Evolutionary conservation across 805 yeast genomes (phyloP).

Genomic region (Lachancea nothofagi): DNA sequence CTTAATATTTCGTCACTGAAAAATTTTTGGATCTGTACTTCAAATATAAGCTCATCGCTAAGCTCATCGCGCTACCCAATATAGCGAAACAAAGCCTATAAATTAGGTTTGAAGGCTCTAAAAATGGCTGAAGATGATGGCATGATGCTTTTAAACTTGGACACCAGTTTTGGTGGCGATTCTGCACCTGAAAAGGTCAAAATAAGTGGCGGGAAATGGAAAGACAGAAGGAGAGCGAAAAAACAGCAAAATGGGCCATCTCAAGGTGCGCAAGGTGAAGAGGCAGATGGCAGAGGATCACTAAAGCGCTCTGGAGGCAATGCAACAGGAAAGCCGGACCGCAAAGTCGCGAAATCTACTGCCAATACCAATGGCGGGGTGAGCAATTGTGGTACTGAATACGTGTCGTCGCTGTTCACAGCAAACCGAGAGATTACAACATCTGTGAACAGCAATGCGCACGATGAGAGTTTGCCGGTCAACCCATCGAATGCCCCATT

Average conservation of each 20-base stretch:
- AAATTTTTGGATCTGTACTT: conserved; percentile 13
- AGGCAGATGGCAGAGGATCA: background rate
- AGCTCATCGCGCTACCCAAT: conserved; percentile 1
- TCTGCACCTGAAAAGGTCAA: conserved; percentile 30
- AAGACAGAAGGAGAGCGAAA: conserved; percentile 64
- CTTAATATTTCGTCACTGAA: conserved; percentile 1
- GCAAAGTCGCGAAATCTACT: background rate
- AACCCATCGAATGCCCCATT: conserved; percentile 85
- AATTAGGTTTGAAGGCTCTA: background rate
- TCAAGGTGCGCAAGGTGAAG: background rate
- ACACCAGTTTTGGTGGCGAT: conserved; percentile 36
- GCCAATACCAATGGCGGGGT: background rate
- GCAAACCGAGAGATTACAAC: conserved; percentile 50
- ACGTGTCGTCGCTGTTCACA: conserved; percentile 82
- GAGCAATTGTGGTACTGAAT: conserved; percentile 35
- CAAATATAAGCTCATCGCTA: conserved; percentile 1
- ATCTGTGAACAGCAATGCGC: conserved; percentile 33
- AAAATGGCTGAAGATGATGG: conserved; percentile 33
- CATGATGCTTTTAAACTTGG: conserved; percentile 62
- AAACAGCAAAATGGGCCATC: conserved; percentile 39
- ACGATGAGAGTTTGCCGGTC: conserved; percentile 33
- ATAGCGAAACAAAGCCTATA: background rate
- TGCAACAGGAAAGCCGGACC: background rate
- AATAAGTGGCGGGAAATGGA: conserved; percentile 75
- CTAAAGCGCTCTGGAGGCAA: background rate